phyloP scores from a whole-genome alignment of 805 yeast species.

The Yarrowia sp. region DNA sequence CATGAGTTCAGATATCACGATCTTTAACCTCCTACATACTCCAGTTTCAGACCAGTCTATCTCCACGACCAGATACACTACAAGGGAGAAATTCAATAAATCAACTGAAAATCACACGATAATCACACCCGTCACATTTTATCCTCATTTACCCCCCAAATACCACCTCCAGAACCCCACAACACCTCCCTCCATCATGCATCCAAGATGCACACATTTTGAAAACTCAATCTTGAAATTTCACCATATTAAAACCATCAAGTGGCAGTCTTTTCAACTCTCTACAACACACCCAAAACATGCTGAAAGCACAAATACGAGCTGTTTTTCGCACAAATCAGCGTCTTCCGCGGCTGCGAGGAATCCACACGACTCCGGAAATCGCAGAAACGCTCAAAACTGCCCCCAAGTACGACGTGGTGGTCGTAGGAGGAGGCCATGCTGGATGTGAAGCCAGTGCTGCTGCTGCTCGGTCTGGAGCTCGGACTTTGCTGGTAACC shows the following conservation, averaged over 20 bases:
- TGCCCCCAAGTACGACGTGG: conserved; percentile 50
- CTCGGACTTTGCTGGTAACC: conserved; percentile 66
- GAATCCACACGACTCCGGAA: background rate
- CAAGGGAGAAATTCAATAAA: too few relatives aligned
- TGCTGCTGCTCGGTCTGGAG: conserved; percentile 84
- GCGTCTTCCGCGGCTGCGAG: background rate
- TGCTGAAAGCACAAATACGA: background rate
- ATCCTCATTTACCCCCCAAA: too few relatives aligned
- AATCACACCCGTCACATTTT: too few relatives aligned
- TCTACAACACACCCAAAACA: background rate
- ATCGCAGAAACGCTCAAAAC: conserved; percentile 13
- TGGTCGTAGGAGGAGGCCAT: conserved; percentile 96
- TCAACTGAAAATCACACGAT: too few relatives aligned
- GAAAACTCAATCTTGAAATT: conserved; percentile 5
- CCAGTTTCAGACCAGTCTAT: too few relatives aligned
- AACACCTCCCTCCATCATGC: background rate
- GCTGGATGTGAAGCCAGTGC: conserved; percentile 98
- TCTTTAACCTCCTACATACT: too few relatives aligned
- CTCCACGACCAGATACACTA: too few relatives aligned
- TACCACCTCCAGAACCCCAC: too few relatives aligned
- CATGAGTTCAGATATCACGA: too few relatives aligned
- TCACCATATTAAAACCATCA: background rate
- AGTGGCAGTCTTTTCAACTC: background rate
- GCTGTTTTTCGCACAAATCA: background rate
- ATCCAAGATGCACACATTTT: background rate